A percentile compares a stretch with the other conserved stretches of the same genome.
phyloP scores from a whole-genome alignment of 1,139 yeast species.

The Saccharomyces pastorianus region DNA sequence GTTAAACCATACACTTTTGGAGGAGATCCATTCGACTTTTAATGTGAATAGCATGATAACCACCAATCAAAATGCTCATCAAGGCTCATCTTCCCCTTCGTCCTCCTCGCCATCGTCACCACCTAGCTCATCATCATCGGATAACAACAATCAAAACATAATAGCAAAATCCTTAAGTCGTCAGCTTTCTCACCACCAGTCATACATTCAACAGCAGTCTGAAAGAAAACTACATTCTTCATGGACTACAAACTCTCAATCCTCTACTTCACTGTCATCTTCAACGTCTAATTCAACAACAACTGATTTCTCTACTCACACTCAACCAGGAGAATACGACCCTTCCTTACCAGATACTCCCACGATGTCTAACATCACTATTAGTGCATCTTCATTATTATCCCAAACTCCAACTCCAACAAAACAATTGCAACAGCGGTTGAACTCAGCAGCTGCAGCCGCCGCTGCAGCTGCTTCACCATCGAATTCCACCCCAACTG shows the following conservation, averaged over 20 bases:
- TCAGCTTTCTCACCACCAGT: background rate
- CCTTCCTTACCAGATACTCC: background rate
- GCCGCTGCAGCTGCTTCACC: background rate
- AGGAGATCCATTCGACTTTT: constrained; percentile 14
- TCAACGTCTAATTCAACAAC: background rate
- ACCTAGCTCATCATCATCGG: background rate
- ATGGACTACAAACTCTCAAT: background rate
- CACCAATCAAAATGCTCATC: background rate
- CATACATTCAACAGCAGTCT: background rate
- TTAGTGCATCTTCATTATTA: background rate
- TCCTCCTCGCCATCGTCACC: background rate
- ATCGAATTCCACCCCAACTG: background rate
- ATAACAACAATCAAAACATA: background rate
- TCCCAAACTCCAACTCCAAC: background rate
- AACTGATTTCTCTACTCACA: background rate
- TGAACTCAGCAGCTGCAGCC: background rate
- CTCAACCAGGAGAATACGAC: background rate
- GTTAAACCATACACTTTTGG: constrained; percentile 10
- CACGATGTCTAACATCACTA: background rate
- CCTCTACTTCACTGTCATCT: background rate
- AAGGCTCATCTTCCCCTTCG: background rate
- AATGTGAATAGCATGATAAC: constrained; percentile 11
- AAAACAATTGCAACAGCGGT: background rate
- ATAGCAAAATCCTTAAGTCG: background rate
- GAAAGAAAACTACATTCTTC: background rate